Conservation (phyloP, 768 basidiomycete species). For the Phanerochaete sordida region DNA sequence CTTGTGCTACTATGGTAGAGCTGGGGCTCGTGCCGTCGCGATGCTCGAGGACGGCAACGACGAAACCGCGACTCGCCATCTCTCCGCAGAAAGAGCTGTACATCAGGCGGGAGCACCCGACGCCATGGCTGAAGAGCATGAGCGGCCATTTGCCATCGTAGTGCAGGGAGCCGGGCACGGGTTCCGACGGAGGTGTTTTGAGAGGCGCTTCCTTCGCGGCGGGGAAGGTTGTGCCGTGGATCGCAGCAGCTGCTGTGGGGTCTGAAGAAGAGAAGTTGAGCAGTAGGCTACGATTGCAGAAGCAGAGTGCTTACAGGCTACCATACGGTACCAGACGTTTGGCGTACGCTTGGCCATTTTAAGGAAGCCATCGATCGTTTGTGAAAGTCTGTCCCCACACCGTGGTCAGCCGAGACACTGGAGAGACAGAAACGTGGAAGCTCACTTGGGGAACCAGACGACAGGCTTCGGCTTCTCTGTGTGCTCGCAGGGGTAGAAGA, state of each 20-base stretch:
- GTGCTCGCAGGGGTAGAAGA: constrained; percentile 29
- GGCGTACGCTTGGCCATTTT: constrained; percentile 29
- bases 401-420: too few species aligned
- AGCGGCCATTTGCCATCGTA: constrained; percentile 31
- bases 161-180: constrained; percentile 1
- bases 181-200: constrained; percentile 9
- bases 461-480: not conserved
- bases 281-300: too few species aligned
- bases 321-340: constrained; percentile 22
- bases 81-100: constrained; percentile 42
- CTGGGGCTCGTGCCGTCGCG: constrained; percentile 43
- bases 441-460: constrained; percentile 29
- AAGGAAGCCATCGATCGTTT: constrained; percentile 30
- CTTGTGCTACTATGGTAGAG: constrained; percentile 19
- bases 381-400: constrained; percentile 28
- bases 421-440: not conserved
- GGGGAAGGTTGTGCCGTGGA: constrained; percentile 31
- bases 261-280: constrained; percentile 10
- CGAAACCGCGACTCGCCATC: constrained; percentile 41
- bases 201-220: constrained; percentile 25
- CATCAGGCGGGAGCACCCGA: constrained; percentile 37
- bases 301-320: constrained; percentile 19
- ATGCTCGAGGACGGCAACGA: constrained; percentile 45
- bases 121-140: constrained; percentile 45
- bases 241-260: constrained; percentile 22